Evolutionary conservation across 139 green algal species (phyloP).

Genomic region (Micractinium sp.): DNA sequence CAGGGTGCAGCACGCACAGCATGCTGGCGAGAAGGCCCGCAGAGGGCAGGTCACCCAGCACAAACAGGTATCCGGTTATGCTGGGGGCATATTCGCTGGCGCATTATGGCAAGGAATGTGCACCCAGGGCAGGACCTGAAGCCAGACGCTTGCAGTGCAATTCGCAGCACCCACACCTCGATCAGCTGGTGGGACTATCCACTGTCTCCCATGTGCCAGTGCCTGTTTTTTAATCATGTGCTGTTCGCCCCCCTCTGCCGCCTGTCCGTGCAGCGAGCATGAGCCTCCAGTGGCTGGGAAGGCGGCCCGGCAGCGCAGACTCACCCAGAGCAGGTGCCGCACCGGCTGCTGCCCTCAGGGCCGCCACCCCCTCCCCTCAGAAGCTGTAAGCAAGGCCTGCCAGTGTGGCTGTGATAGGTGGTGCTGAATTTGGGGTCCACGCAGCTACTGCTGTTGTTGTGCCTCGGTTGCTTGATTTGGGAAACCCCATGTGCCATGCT

Average conservation of each 20-base stretch:
- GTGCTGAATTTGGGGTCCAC: no score
- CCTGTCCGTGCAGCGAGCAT: constrained; percentile 1
- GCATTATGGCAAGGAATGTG: no score
- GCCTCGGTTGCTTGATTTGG: no score
- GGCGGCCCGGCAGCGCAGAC: neutral
- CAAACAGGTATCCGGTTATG: no score
- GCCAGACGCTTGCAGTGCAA: neutral
- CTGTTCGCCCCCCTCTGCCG: neutral
- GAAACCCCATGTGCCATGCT: no score
- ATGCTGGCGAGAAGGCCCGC: no score
- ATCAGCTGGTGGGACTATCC: neutral
- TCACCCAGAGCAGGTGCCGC: neutral
- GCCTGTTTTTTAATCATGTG: neutral
- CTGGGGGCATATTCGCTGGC: no score
- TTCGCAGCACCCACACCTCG: neutral
- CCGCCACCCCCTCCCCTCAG: neutral
- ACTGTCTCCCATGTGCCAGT: neutral
- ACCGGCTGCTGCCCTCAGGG: neutral
- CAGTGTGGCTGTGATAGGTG: neutral
- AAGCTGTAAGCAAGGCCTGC: neutral
- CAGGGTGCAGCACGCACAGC: no score
- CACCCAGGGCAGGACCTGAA: no score
- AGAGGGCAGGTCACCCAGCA: no score
- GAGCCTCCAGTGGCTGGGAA: neutral
- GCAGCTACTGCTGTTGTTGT: no score